Percentiles rank a stretch among this genome's conserved stretches.
phyloP scores from a whole-genome alignment of 2,329 filamentous ascomycete species.

The Fusarium pininemorale region DNA sequence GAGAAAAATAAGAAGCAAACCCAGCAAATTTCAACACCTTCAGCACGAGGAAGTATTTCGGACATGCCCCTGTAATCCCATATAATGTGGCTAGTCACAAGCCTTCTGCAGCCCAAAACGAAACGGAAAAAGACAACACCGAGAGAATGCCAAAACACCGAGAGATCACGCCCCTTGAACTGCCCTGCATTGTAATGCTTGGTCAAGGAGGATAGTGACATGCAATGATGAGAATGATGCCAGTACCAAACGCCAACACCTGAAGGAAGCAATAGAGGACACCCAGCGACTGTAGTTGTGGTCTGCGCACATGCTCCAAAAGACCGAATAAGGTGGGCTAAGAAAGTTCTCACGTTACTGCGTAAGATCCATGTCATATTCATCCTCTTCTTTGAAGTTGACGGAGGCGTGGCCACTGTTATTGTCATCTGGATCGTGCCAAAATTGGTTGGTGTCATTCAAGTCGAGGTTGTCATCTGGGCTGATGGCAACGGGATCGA shows the following conservation, averaged over 20 bases:
- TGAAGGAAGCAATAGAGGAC: conserved; percentile 7
- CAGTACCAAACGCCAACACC: conserved; percentile 32
- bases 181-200: conserved; percentile 1
- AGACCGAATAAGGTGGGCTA: not conserved
- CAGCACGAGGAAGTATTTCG: conserved; percentile 18
- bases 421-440: conserved; percentile 76
- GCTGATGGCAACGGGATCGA: conserved; percentile 51
- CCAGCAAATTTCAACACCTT: conserved; percentile 11
- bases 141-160: conserved; percentile 34
- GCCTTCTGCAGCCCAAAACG: conserved; percentile 23
- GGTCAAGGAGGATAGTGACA: conserved; percentile 12
- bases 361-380: conserved; percentile 83
- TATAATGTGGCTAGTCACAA: conserved; percentile 36
- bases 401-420: conserved; percentile 72
- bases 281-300: not conserved
- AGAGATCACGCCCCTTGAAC: conserved; percentile 13
- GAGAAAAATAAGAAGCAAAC: conserved; percentile 16
- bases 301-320: not conserved
- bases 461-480: conserved; percentile 58
- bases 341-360: conserved; percentile 34
- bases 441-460: conserved; percentile 65
- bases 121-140: conserved; percentile 10
- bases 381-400: conserved; percentile 93
- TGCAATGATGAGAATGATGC: conserved; percentile 24
- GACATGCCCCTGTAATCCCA: conserved; percentile 37